Evolutionary conservation across 352 stramenopile genomes (phyloP), one percentile per base, ranked within the genome.

Genomic region (Globisporangium ultimum): DNA sequence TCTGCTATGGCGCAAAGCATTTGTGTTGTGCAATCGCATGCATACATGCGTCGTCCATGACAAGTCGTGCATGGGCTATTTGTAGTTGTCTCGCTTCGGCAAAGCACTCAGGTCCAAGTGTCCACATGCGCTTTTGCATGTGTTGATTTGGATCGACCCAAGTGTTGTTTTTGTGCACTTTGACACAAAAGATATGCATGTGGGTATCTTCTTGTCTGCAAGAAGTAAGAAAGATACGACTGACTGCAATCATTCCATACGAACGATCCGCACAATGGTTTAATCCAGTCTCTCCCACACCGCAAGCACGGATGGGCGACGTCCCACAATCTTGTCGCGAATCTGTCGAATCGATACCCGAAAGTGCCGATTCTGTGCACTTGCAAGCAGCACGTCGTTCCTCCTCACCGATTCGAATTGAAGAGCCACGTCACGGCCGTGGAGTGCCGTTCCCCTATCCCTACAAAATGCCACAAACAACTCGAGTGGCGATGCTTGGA

Each of bases 401-500:
- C 51, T 57, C 51, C 51, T 57, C 21, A 12, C 18, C 18, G 21
- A 11, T 32, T 45, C 34, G 50, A 57, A 24, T 18, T 47, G 43
- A 11, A 48, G 28, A 57, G 43, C 51, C 51, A 57, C 51, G 51
- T 57, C 51, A 57, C 15, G 34, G 28, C 46, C 51, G 51, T 57
- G 34, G 36, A 18, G 51, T 18, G 42, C 4, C 6, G 20, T 38
- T 34, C 49, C n/a, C 32, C 32, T 42, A 55, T 43, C 49, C 49
- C 49, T 42, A 55, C 50, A 38, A 43, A 17, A 57, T 48, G 51
- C 43, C 51, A 57, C 43, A 36, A 36, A 36, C 28, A 36, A 36
- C 28, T 36, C 24, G 24, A 32, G 24, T 5, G 24, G 2, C 24
- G 24, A 32, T 5, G 24, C 24, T 32, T n/a, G n/a, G n/a, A n/a